A percentile compares a stretch with the other conserved stretches of the same genome.
Evolutionary conservation across 2,329 filamentous ascomycete species (phyloP).

Genomic region (Verticillium klebahnii): DNA sequence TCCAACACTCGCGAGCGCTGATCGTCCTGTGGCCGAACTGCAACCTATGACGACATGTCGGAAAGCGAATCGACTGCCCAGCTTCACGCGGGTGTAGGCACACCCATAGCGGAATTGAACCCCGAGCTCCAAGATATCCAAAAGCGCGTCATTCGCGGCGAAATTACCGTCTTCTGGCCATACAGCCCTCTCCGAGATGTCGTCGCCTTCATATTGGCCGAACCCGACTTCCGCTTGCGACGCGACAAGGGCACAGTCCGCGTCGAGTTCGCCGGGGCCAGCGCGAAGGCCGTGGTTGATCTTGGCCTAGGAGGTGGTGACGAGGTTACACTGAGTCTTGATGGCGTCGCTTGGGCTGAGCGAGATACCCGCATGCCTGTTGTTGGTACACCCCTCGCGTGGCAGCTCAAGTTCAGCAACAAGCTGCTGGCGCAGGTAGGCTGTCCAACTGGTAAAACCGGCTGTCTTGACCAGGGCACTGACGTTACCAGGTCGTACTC

Average conservation of each 20-base stretch:
- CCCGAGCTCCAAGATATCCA: slow-evolving; percentile 39
- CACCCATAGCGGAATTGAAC: slow-evolving; percentile 51
- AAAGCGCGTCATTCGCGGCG: slow-evolving; percentile 55
- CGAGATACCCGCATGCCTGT: slow-evolving; percentile 42
- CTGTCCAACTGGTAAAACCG: background rate
- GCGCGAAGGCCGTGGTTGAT: slow-evolving; percentile 64
- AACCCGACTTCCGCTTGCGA: slow-evolving; percentile 78
- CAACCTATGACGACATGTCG: slow-evolving; percentile 13
- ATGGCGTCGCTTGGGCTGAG: slow-evolving; percentile 62
- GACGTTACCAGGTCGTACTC: background rate
- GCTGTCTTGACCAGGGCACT: background rate
- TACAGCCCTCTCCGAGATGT: slow-evolving; percentile 74
- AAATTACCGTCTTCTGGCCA: slow-evolving; percentile 86
- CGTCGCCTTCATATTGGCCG: slow-evolving; percentile 75
- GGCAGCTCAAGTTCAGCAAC: slow-evolving; percentile 53
- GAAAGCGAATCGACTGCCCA: slow-evolving; percentile 8
- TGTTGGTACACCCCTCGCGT: slow-evolving; percentile 48
- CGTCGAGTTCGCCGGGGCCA: slow-evolving; percentile 65
- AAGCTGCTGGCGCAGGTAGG: slow-evolving; percentile 43
- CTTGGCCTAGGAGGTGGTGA: slow-evolving; percentile 74
- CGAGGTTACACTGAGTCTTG: slow-evolving; percentile 62
- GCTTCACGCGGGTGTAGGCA: slow-evolving; percentile 18
- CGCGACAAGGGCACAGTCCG: slow-evolving; percentile 75
- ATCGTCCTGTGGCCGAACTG: background rate
- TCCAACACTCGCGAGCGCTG: background rate